These are phyloP conservation scores for Daedalea quercina DNA, from an alignment of 768 basidiomycete species.

Conservation along the genomic window DNA sequence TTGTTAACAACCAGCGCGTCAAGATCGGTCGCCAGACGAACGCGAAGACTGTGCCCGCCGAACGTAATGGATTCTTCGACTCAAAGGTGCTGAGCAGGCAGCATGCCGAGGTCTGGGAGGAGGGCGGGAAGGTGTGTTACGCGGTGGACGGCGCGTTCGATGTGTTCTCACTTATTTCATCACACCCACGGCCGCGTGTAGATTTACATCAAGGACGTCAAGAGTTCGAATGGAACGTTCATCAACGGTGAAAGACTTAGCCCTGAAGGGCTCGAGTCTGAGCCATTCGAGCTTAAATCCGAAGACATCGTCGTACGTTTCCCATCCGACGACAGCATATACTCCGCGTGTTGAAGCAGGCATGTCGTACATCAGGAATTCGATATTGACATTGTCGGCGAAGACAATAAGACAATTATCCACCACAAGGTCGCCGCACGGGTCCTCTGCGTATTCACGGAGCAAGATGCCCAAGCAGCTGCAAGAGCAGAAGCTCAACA, in stretches of 20 bases:
- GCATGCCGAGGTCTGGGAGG: constrained; percentile 99
- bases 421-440: constrained; percentile 98
- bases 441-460: constrained; percentile 80
- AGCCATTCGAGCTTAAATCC: constrained; percentile 88
- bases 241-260: constrained; percentile 94
- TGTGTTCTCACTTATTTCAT: constrained; percentile 7
- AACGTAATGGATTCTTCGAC: constrained; percentile 96
- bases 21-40: constrained; percentile 97
- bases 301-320: constrained; percentile 89
- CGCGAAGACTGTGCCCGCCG: constrained; percentile 87
- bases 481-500: constrained; percentile 66
- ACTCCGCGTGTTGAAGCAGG: constrained; percentile 3
- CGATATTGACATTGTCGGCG: constrained; percentile 97
- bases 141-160: not conserved
- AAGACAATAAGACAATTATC: constrained; percentile 96
- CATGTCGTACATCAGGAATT: constrained; percentile 63
- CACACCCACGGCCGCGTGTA: constrained; percentile 23
- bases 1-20: constrained; percentile 57
- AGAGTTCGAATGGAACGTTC: constrained; percentile 97
- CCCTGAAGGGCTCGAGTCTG: constrained; percentile 83
- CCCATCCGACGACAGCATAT: constrained; percentile 1
- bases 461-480: constrained; percentile 77
- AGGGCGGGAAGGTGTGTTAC: constrained; percentile 65
- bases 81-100: constrained; percentile 89
- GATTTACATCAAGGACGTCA: constrained; percentile 98